These are phyloP conservation scores for Epithemia pelagica DNA, from an alignment of 108 stramenopile species.

Conservation along the genomic window DNA sequence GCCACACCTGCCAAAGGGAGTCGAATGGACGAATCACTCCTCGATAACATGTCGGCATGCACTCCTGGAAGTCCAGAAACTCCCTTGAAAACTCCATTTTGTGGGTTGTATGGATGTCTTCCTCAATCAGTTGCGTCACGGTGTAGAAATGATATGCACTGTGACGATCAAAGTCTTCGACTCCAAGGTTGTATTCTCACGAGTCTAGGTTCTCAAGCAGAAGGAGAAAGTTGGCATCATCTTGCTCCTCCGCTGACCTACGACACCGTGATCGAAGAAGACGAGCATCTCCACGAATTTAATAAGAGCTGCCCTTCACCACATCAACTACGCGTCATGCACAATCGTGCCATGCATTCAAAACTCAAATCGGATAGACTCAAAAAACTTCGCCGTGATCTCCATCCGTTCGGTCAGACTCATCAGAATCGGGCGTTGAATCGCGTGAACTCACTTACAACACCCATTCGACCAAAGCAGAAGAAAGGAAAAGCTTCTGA, in stretches of 20 bases:
- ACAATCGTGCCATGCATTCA: not conserved
- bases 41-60: too few species aligned
- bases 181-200: constrained; percentile 4
- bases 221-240: constrained; percentile 20
- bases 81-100: constrained; percentile 2
- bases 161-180: constrained; percentile 15
- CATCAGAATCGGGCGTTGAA: not conserved
- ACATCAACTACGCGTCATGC: not conserved
- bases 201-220: not conserved
- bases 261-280: not conserved
- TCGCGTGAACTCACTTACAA: not conserved
- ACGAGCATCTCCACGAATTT: too few species aligned
- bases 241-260: not conserved
- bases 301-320: not conserved
- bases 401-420: constrained; percentile 2
- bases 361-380: not conserved
- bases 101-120: not conserved
- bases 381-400: constrained; percentile 8
- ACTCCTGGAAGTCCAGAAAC: constrained; percentile 2
- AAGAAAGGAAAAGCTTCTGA: too few species aligned
- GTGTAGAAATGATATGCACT: not conserved
- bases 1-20: too few species aligned
- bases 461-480: not conserved
- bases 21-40: too few species aligned
- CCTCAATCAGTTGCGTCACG: constrained; percentile 22